Evolutionary conservation across 1,284 basidiomycete genomes (phyloP).

Genomic region (Papiliotrema terrestris): DNA sequence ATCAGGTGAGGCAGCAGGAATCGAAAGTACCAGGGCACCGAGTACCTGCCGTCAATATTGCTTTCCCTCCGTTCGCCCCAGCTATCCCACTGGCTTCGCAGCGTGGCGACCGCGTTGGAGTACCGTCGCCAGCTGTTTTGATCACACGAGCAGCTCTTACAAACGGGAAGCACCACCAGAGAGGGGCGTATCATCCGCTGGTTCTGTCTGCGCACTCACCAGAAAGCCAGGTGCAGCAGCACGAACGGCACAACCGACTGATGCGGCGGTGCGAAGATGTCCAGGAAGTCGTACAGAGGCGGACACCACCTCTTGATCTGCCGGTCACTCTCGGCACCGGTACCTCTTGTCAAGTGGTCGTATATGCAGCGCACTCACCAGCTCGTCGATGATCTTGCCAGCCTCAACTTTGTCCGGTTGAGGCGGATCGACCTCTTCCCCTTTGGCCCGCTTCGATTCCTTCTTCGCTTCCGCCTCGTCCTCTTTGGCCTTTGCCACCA

Average conservation of each 20-base stretch:
- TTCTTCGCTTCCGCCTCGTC: constrained; percentile 14
- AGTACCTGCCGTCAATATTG: constrained; percentile 11
- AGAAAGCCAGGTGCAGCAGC: constrained; percentile 21
- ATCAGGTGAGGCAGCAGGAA: constrained; percentile 22
- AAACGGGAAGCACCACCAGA: too few species aligned
- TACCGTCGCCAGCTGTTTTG: too few species aligned
- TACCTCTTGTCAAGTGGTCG: not conserved
- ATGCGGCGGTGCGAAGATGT: constrained; percentile 27
- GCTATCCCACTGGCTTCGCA: too few species aligned
- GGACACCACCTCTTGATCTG: constrained; percentile 28
- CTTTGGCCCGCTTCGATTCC: constrained; percentile 12
- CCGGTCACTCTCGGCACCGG: not conserved
- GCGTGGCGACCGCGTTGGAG: too few species aligned
- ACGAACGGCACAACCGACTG: constrained; percentile 16
- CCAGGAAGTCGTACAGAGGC: constrained; percentile 24
- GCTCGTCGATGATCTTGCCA: constrained; percentile 15
- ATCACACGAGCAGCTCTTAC: too few species aligned
- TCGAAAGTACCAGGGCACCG: constrained; percentile 29
- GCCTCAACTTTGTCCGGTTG: constrained; percentile 16
- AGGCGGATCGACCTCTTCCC: constrained; percentile 9
- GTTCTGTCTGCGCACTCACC: constrained; percentile 11
- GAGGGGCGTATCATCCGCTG: too few species aligned
- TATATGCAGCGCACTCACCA: constrained; percentile 14
- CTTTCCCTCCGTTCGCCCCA: too few species aligned
- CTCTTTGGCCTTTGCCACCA: constrained; percentile 5